Conservation (phyloP, 306 rosid genomes). For the Urtica urens region DNA sequence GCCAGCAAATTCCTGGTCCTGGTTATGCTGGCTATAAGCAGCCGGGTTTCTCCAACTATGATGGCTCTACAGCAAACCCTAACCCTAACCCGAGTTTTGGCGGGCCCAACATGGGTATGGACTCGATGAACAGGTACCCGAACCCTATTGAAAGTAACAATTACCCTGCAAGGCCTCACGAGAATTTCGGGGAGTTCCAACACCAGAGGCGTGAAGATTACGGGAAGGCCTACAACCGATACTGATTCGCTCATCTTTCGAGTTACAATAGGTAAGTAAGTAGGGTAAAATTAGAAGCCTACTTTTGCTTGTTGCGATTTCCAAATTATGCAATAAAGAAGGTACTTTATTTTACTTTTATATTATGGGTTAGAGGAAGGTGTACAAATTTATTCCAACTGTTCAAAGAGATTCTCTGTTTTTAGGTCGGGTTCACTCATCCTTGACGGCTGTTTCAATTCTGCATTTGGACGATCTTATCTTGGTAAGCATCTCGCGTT, state of each 20-base stretch:
- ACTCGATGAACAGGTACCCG: conserved; percentile 67
- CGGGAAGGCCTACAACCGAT: conserved; percentile 67
- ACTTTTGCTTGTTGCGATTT: too few species aligned
- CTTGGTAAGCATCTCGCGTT: too few species aligned
- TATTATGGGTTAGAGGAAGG: too few species aligned
- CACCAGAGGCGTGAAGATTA: conserved; percentile 66
- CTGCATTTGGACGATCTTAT: too few species aligned
- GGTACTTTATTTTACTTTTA: too few species aligned
- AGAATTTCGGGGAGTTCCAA: conserved; percentile 63
- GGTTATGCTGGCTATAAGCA: conserved; percentile 65
- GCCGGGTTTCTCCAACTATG: conserved; percentile 55
- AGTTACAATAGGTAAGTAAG: conserved; percentile 64
- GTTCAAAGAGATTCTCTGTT: too few species aligned
- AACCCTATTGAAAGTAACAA: conserved; percentile 30
- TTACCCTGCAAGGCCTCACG: conserved; percentile 63
- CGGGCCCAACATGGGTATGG: conserved; percentile 47
- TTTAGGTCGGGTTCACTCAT: too few species aligned
- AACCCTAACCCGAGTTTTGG: conserved; percentile 45
- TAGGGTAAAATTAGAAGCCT: conserved; percentile 23
- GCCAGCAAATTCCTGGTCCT: conserved; percentile 48
- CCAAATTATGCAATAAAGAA: too few species aligned
- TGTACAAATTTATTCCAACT: too few species aligned
- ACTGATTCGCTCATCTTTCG: conserved; percentile 37
- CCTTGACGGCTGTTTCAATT: too few species aligned
- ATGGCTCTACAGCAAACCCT: conserved; percentile 42